A percentile compares a stretch with the other conserved stretches of the same genome.
Evolutionary conservation across 2,329 filamentous ascomycete species (phyloP).

Genomic region (Orbilia blumenaviensis): DNA sequence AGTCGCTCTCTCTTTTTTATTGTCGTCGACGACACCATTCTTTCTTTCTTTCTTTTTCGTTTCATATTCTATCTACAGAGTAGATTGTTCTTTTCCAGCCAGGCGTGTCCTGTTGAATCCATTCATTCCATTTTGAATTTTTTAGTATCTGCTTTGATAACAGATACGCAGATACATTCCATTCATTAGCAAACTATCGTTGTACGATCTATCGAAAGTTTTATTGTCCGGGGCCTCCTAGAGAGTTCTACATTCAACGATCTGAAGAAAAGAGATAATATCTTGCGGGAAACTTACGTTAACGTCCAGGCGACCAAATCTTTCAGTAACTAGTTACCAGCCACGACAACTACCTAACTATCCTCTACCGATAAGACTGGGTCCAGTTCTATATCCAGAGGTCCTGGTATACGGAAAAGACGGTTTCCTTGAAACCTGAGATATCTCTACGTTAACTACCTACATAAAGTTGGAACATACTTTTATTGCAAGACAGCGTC

Average conservation of each 20-base stretch:
- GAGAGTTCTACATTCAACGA: background rate
- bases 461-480: background rate
- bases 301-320: background rate
- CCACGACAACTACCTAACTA: background rate
- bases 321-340: background rate
- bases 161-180: background rate
- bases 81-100: constrained; percentile 16
- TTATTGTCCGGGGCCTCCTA: background rate
- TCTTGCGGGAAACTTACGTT: background rate
- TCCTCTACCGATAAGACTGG: constrained; percentile 1
- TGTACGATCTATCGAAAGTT: constrained; percentile 45
- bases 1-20: constrained; percentile 22
- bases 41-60: constrained; percentile 14
- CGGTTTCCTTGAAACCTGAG: background rate
- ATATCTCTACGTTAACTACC: background rate
- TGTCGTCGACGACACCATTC: constrained; percentile 4
- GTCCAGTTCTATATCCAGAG: constrained; percentile 27
- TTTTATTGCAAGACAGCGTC: background rate
- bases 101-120: constrained; percentile 24
- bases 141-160: constrained; percentile 20
- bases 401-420: too few relatives aligned
- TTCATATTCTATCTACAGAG: constrained; percentile 40
- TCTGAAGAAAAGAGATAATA: background rate
- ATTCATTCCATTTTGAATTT: constrained; percentile 4
- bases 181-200: constrained; percentile 29